A percentile compares a stretch with the other conserved stretches of the same genome.
phyloP scores from a whole-genome alignment of 2,329 filamentous ascomycete genomes.

The Fusarium coicis region DNA sequence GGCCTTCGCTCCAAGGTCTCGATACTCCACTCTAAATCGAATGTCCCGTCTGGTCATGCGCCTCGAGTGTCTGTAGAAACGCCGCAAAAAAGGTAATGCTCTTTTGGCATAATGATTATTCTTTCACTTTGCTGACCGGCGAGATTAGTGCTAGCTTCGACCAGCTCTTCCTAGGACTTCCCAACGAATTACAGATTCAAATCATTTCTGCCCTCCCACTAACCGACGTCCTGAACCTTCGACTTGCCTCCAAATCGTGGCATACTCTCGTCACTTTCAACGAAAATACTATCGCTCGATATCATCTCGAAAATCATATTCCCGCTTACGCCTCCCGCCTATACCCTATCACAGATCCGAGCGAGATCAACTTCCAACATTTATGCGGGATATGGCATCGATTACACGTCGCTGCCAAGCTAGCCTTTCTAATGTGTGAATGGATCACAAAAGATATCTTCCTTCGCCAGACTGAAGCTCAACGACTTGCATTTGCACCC shows the following conservation, averaged over 20 bases:
- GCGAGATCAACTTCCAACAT: conserved; percentile 66
- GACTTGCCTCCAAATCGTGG: conserved; percentile 68
- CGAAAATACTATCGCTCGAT: conserved; percentile 69
- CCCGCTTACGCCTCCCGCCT: conserved; percentile 69
- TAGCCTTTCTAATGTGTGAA: conserved; percentile 70
- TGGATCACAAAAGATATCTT: conserved; percentile 75
- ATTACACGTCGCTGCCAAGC: conserved; percentile 71
- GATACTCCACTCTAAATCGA: conserved; percentile 50
- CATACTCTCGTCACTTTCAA: conserved; percentile 69
- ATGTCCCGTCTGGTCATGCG: conserved; percentile 21
- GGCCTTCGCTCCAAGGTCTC: conserved; percentile 54
- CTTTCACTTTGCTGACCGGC: neutral
- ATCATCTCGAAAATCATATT: conserved; percentile 69
- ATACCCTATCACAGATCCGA: conserved; percentile 63
- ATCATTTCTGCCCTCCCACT: conserved; percentile 70
- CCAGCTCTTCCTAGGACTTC: conserved; percentile 67
- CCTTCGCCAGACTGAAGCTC: conserved; percentile 64
- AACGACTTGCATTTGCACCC: conserved; percentile 67
- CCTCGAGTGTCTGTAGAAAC: conserved; percentile 43
- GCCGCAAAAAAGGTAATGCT: conserved; percentile 49
- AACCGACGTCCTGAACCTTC: conserved; percentile 68
- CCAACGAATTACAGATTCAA: conserved; percentile 71
- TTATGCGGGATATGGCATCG: conserved; percentile 74
- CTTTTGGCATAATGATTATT: neutral
- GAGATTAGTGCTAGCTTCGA: conserved; percentile 55